Base-by-base conservation (phyloP, 306 rosid species). In the Acacia crassicarpa region DNA sequence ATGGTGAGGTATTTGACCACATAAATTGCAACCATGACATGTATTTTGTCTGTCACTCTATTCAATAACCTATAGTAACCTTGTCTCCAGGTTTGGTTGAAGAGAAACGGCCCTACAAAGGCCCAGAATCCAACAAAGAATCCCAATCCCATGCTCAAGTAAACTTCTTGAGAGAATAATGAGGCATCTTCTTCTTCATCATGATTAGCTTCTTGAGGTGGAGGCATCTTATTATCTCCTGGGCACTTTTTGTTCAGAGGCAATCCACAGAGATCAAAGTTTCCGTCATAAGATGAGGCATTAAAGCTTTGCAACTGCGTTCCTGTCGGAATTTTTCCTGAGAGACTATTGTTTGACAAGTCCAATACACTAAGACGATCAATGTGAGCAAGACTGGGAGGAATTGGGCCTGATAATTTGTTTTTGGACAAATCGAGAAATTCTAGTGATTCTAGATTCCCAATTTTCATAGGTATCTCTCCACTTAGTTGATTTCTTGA, bases 391-490 rank as follows among this genome's bases (percentile, higher is more conserved):
- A 83, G 65, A 70, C 85, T 83, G 0, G 30, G 12, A 22, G 82
- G 82, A 59, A 83, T 77, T 44, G 1, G 58, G 0, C 85, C 81
- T 0, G 61, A 53, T 1, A 82, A 23, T 20, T 67, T 46, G 23
- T 83, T 83, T 71, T 77, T 70, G 20, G 85, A 83, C 15, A 83
- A 14, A 25, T 83, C 82, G 4, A 83, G 82, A 22, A 40, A 83
- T 30, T 83, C 78, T 1, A 83, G 68, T 33, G 48, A 70, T 23
- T 77, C 15, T 1, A 83, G 65, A 40, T 72, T 76, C 32, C 82
- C 78, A 19, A 77, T n/a, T 1, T 71, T 8, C 0, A 66, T 5
- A 8, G 66, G 48, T 44, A 83, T 83, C 72, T 70, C 15, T 17
- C 83, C 83, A 32, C 12, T 59, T 8, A 72, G 45, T 6, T 35